Percentiles rank a stretch among this genome's conserved stretches.
phyloP scores from a whole-genome alignment of 441 rosid genomes.

The Biscutella laevigata region DNA sequence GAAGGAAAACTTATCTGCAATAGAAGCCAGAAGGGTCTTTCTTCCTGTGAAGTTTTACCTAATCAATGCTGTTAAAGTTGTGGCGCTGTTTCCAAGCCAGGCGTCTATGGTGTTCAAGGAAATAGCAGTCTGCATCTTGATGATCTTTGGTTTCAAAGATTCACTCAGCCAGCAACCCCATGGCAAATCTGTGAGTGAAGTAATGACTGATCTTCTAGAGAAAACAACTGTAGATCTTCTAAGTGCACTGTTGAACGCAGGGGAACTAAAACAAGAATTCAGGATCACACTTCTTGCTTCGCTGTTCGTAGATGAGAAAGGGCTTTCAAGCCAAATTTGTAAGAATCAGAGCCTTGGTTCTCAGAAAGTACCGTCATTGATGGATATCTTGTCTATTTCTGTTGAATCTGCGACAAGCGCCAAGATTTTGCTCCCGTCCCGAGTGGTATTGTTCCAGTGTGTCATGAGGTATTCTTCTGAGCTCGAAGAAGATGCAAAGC shows the following conservation, averaged over 20 bases:
- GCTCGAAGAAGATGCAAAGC: conserved; percentile 41
- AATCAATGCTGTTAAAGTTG: conserved; percentile 66
- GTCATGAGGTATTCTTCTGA: conserved; percentile 49
- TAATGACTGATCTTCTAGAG: conserved; percentile 68
- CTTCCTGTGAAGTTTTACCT: conserved; percentile 85
- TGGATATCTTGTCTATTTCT: conserved; percentile 40
- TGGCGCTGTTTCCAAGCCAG: conserved; percentile 56
- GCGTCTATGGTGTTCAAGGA: conserved; percentile 50
- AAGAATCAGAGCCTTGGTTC: conserved; percentile 22
- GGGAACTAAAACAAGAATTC: conserved; percentile 40
- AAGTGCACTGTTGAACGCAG: conserved; percentile 50
- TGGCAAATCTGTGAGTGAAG: conserved; percentile 52
- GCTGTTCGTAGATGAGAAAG: conserved; percentile 37
- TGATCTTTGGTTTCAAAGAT: conserved; percentile 49
- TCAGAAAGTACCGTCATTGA: conserved; percentile 24
- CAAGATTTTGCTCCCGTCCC: conserved; percentile 37
- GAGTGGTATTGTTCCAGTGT: conserved; percentile 42
- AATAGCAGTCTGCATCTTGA: conserved; percentile 38
- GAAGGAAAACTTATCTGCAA: conserved; percentile 49
- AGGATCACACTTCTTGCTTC: conserved; percentile 53
- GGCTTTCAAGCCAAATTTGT: conserved; percentile 19
- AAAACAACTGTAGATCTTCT: conserved; percentile 52
- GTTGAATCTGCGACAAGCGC: conserved; percentile 32
- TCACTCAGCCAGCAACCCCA: conserved; percentile 39
- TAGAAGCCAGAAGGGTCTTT: conserved; percentile 74